phyloP scores from a whole-genome alignment of 2,329 filamentous ascomycete genomes.

The Talaromyces piceae region DNA sequence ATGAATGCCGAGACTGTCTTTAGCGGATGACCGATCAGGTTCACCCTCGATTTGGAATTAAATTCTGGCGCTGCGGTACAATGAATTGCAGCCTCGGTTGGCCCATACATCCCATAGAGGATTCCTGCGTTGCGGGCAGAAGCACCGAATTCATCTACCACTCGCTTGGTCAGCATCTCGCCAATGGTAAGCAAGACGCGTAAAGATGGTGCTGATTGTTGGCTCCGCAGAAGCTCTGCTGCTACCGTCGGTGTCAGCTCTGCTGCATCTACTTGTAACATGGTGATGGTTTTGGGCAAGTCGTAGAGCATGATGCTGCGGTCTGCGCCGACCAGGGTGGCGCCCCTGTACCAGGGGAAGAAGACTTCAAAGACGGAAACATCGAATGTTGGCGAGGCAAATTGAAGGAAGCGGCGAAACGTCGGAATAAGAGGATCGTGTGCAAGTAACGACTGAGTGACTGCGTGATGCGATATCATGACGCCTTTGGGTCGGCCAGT shows the following conservation, averaged over 20 bases:
- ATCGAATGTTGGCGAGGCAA: constrained; percentile 87
- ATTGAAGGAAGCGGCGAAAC: constrained; percentile 79
- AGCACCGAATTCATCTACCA: constrained; percentile 73
- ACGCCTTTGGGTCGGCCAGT: constrained; percentile 88
- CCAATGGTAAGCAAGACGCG: constrained; percentile 76
- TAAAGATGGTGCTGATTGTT: constrained; percentile 59
- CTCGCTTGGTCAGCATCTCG: constrained; percentile 76
- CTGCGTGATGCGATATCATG: constrained; percentile 69
- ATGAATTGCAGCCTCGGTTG: constrained; percentile 86
- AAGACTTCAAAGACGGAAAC: constrained; percentile 94
- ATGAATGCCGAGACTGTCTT: constrained; percentile 75
- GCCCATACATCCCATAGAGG: constrained; percentile 89
- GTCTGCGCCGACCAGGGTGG: constrained; percentile 64
- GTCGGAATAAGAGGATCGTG: constrained; percentile 69
- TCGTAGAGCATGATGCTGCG: constrained; percentile 66
- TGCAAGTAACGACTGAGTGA: constrained; percentile 72
- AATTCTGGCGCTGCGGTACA: constrained; percentile 69
- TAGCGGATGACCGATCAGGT: constrained; percentile 69
- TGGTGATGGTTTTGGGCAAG: constrained; percentile 58
- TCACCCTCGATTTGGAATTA: constrained; percentile 47
- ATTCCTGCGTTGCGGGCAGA: constrained; percentile 49
- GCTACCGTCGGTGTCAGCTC: constrained; percentile 87
- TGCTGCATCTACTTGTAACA: constrained; percentile 67
- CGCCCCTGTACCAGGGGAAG: constrained; percentile 69
- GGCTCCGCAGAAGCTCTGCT: constrained; percentile 63